Evolutionary conservation across 306 rosid species (phyloP), one percentile per base, ranked within the genome.

Genomic region (Castanea crenata): DNA sequence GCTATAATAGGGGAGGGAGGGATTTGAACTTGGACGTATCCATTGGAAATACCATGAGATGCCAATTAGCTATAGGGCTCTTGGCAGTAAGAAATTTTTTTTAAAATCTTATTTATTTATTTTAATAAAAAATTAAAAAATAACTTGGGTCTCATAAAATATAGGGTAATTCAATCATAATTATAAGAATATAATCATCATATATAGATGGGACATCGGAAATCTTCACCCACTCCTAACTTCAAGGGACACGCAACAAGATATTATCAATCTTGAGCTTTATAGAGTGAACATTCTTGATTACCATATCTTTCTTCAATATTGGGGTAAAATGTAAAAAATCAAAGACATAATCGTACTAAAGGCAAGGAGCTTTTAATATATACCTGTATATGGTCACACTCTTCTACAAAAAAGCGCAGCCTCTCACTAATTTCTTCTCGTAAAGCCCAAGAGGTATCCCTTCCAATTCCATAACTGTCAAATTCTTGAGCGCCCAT

Each of bases 361-460:
- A 77, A 57, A 73, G 29, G 61, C 10, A 34, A 79, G 32, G 73
- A 78, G 51, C 58, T 79, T 61, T 35, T 49, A 61, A 35, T 65
- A 69, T 34, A 76, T 81, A 92, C 99, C 93, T 91, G 99, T 70
- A 92, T 82, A 82, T 92, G 88, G 78, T 94, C 99, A 83, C 95
- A 90, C 87, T 94, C 99, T 86, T 92, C 99, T 16, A 91, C 91
- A 52, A 91, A 94, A 83, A 89, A 88, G 23, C 97, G 92, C 86
- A 94, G 94, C 74, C 91, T 92, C 16, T 91, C 97, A 85, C 88
- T 81, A 35, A 92, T 85, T 81, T 94, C 98, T 82, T 94, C 97
- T 51, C 84, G 94, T 2, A 65, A 82, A 85, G 86, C 74, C 89
- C 90, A 88, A 34, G 91, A 44, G 71, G 86, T 86, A 27, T 91